These are phyloP conservation scores for Rhododendron molle DNA, from an alignment of 148 eudicot species.

Conservation along the genomic window DNA sequence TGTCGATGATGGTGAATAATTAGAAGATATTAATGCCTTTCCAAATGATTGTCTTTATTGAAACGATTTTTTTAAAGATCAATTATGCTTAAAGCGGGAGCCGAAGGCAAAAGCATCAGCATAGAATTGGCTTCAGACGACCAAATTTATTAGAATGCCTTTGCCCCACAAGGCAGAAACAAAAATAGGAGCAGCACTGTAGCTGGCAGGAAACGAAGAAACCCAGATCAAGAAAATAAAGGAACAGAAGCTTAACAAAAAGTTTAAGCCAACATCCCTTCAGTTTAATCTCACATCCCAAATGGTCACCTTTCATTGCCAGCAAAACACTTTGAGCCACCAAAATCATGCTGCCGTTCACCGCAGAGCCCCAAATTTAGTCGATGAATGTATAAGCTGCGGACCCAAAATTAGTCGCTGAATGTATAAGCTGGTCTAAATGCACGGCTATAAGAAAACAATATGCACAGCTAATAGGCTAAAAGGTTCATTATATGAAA, in stretches of 20 bases:
- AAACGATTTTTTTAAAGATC: too few relatives aligned
- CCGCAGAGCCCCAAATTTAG: not conserved
- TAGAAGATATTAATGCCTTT: too few relatives aligned
- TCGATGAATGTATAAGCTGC: not conserved
- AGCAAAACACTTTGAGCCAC: not conserved
- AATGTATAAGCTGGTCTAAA: not conserved
- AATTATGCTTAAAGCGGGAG: too few relatives aligned
- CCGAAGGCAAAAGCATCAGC: too few relatives aligned
- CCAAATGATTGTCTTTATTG: too few relatives aligned
- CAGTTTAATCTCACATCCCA: not conserved
- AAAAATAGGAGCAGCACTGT: too few relatives aligned
- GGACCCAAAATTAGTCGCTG: not conserved
- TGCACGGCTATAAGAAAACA: not conserved
- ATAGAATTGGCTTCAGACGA: too few relatives aligned
- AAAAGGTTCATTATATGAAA: not conserved
- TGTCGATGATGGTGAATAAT: too few relatives aligned
- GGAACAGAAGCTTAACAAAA: not conserved
- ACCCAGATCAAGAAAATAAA: not conserved
- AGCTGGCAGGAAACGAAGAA: too few relatives aligned
- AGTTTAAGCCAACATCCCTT: not conserved
- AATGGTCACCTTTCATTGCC: not conserved
- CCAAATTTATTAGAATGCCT: too few relatives aligned
- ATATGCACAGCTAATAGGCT: not conserved
- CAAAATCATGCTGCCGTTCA: not conserved
- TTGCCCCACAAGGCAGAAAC: too few relatives aligned